Base-by-base conservation (phyloP, 2,329 filamentous ascomycete genomes). In the Tricladium varicosporioides region DNA sequence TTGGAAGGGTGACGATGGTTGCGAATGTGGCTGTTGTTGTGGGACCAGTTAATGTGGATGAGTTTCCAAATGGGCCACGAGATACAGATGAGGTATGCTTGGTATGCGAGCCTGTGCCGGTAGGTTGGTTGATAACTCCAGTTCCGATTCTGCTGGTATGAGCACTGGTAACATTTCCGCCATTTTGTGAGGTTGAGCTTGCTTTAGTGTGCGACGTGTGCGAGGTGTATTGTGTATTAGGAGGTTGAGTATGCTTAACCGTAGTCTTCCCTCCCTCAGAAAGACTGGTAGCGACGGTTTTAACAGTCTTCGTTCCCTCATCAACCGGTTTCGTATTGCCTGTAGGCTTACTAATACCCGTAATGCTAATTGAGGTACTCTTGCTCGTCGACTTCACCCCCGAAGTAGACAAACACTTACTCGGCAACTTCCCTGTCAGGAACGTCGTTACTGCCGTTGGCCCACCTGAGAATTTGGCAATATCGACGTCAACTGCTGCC, bases 381-480 rank as follows among this genome's bases (percentile, higher is more conserved):
- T 16, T n/a, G 22, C 18, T 18, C 33, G 48, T n/a, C 8, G 32
- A 42, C 16, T 16, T 15, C 5, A 14, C 18, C 43, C 15, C 16
- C 18, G 46, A 32, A 31, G 18, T 33, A 32, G 48, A 43, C 58
- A 60, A 22, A 43, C 14, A 10, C 44, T 50, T 32, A 10, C 44
- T 50, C 19, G 54, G 54, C 14, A 60, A 36, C 1, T 22, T 27
- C 9, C 48, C 50, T 16, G 58, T 54, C 15, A 53, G 51, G 33
- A 50, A 52, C 3, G 58, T 60, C 15, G 54, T 31, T 10, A 52
- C 54, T 31, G 51, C 51, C 13, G 54, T 60, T 16, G 58, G 58
- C 5, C 58, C 58, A 27, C 16, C 44, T 14, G 46, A 49, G n/a
- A 60, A 40, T 7, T 46, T 19, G 7, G 40, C 48, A 49, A 42